Conservation (phyloP, 345 rosid genomes). For the Euphorbia peplus region DNA sequence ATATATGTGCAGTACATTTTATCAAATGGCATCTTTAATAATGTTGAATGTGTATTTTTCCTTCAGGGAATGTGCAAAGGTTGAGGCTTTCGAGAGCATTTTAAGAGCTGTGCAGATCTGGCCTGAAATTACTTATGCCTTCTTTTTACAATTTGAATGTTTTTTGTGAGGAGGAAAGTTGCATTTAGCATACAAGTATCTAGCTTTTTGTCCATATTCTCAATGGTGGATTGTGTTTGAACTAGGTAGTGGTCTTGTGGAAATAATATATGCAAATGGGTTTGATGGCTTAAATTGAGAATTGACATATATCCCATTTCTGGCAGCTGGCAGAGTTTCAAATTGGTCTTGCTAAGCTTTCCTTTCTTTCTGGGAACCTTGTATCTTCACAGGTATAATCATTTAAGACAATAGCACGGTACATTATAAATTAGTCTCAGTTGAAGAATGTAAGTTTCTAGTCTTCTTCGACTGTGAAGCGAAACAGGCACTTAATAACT, state of each 20-base stretch:
- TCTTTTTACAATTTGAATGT: neutral
- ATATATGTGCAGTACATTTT: neutral
- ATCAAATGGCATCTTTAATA: slow-evolving; percentile 15
- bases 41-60: slow-evolving; percentile 11
- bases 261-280: neutral
- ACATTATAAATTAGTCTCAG: neutral
- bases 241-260: neutral
- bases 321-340: slow-evolving; percentile 89
- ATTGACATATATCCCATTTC: no score
- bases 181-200: neutral
- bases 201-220: neutral
- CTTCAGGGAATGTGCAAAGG: slow-evolving; percentile 56
- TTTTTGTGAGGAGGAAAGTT: neutral
- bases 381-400: slow-evolving; percentile 74
- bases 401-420: neutral
- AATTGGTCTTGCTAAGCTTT: slow-evolving; percentile 82
- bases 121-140: slow-evolving; percentile 54
- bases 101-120: slow-evolving; percentile 79
- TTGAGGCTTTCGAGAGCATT: slow-evolving; percentile 91
- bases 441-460: neutral
- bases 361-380: slow-evolving; percentile 60
- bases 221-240: neutral
- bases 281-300: neutral
- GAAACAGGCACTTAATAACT: neutral
- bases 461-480: neutral